phyloP scores from a whole-genome alignment of 805 yeast species.

The Ascoidea asiatica region DNA sequence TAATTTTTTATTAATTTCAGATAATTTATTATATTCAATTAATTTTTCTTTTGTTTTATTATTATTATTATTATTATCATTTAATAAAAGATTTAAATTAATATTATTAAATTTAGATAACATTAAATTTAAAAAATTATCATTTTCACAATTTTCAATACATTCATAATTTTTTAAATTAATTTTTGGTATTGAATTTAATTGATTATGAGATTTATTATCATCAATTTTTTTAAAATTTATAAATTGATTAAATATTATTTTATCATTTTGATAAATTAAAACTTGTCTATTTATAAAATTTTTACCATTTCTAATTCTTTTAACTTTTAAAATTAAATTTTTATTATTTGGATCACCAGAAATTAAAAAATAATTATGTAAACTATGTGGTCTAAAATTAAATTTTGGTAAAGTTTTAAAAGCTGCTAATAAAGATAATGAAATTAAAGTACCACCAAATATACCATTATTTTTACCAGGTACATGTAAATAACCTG shows the following conservation, averaged over 20 bases:
- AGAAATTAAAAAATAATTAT: too few species aligned
- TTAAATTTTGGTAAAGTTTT: neutral
- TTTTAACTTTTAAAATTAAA: neutral
- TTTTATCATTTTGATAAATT: neutral
- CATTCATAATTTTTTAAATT: too few species aligned
- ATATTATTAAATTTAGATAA: too few species aligned
- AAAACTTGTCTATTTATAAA: neutral
- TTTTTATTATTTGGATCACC: neutral
- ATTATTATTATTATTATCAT: too few species aligned
- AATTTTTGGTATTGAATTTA: neutral
- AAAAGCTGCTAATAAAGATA: neutral
- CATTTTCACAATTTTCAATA: neutral
- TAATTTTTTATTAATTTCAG: too few species aligned
- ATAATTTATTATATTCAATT: too few species aligned
- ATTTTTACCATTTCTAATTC: neutral
- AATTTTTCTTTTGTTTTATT: too few species aligned
- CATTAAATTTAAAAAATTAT: too few species aligned
- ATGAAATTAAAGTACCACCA: neutral
- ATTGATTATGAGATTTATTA: too few species aligned
- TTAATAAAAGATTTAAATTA: too few species aligned
- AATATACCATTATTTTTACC: neutral
- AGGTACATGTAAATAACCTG: neutral
- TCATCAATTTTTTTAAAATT: neutral
- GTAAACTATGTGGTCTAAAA: neutral
- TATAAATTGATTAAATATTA: too few species aligned